These are phyloP conservation scores for Smallanthus sonchifolius DNA, from an alignment of 129 eudicot genomes.

Conservation along the genomic window DNA sequence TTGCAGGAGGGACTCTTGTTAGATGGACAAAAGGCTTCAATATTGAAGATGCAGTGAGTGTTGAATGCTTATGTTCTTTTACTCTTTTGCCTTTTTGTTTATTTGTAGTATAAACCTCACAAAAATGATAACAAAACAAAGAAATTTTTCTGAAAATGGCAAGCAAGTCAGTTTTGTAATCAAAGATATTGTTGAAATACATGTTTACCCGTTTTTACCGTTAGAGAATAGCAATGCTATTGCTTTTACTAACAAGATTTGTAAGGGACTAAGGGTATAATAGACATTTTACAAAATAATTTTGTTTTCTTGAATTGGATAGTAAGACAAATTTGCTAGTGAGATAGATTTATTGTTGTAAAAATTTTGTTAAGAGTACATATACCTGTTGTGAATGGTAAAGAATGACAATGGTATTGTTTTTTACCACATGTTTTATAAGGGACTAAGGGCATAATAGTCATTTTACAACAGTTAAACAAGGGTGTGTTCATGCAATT, in stretches of 20 bases:
- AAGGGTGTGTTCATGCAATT: neutral
- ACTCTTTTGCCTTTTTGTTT: neutral
- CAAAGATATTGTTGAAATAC: neutral
- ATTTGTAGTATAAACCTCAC: neutral
- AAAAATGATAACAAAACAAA: neutral
- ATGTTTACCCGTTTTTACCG: neutral
- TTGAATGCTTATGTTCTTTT: neutral
- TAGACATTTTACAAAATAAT: neutral
- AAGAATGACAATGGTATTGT: too few species aligned
- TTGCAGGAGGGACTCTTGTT: constrained; percentile 78
- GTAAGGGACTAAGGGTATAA: constrained; percentile 21
- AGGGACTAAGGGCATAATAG: neutral
- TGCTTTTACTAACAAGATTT: neutral
- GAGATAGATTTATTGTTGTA: too few species aligned
- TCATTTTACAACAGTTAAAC: neutral
- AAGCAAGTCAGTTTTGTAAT: neutral
- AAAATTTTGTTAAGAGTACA: neutral
- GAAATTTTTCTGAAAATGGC: neutral
- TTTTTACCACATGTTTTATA: too few species aligned
- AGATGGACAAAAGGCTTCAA: constrained; percentile 95
- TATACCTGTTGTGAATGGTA: too few species aligned
- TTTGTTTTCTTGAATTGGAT: too few species aligned
- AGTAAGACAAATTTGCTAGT: too few species aligned
- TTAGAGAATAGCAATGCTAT: neutral
- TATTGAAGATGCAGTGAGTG: constrained; percentile 69